A percentile compares a stretch with the other conserved stretches of the same genome.
phyloP scores from a whole-genome alignment of 2,329 filamentous ascomycete genomes.

The Hypoxylon sp. region DNA sequence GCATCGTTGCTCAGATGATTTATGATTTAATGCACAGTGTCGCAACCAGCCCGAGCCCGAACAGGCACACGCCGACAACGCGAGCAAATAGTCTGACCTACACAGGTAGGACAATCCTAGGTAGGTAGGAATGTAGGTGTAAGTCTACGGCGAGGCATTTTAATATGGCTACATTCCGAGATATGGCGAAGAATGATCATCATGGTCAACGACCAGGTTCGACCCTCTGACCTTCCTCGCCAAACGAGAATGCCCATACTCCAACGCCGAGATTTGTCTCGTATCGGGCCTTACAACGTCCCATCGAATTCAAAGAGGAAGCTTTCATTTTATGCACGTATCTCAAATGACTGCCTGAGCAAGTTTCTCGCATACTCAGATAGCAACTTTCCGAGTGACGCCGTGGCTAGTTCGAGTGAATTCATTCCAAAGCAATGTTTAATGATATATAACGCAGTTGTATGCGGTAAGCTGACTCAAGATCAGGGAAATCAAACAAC shows the following conservation, averaged over 20 bases:
- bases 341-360: slow-evolving; percentile 3
- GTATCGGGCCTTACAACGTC: slow-evolving; percentile 11
- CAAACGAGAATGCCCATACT: background rate
- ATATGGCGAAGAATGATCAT: background rate
- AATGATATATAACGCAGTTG: background rate
- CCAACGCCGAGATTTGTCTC: background rate
- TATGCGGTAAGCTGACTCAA: background rate
- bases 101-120: slow-evolving; percentile 13
- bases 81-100: slow-evolving; percentile 16
- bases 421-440: background rate
- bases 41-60: slow-evolving; percentile 23
- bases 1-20: background rate
- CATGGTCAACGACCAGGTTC: slow-evolving; percentile 12
- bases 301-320: slow-evolving; percentile 3
- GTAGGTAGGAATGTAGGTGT: slow-evolving; percentile 20
- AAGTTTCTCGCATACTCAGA: slow-evolving; percentile 9
- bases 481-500: background rate
- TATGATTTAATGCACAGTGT: slow-evolving; percentile 15
- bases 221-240: background rate
- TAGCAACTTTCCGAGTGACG: background rate
- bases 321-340: background rate
- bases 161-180: slow-evolving; percentile 1
- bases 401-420: background rate
- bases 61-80: slow-evolving; percentile 21
- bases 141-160: slow-evolving; percentile 1